These are phyloP conservation scores for Lentinula sp. DNA, from an alignment of 768 basidiomycete genomes.

Conservation along the genomic window DNA sequence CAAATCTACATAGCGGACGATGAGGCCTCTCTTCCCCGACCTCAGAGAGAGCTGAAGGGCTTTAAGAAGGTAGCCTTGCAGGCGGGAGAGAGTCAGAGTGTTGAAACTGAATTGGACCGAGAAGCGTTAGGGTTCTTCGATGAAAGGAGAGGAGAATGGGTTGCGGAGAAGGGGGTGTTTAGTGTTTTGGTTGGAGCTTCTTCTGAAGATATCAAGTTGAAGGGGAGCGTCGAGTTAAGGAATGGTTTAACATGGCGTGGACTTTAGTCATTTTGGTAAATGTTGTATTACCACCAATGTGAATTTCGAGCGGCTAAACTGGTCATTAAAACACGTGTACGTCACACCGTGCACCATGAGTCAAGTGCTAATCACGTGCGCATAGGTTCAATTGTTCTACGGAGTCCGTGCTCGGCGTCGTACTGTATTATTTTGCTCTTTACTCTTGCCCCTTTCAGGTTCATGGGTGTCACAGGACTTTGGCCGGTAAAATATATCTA, in stretches of 20 bases:
- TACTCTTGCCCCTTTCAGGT: neutral
- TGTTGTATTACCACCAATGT: neutral
- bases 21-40: conserved; percentile 34
- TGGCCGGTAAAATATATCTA: conserved; percentile 36
- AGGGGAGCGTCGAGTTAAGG: conserved; percentile 25
- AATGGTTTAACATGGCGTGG: conserved; percentile 36
- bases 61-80: conserved; percentile 41
- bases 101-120: conserved; percentile 33
- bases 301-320: neutral
- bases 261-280: conserved; percentile 16
- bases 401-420: too few species aligned
- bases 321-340: too few species aligned
- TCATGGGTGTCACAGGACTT: conserved; percentile 44
- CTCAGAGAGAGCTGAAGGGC: conserved; percentile 39
- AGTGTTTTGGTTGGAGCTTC: conserved; percentile 40
- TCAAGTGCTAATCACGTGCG: neutral
- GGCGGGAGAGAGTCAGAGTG: conserved; percentile 35
- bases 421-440: neutral
- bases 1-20: conserved; percentile 44
- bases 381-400: neutral
- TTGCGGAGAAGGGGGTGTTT: conserved; percentile 43
- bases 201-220: conserved; percentile 34
- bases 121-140: conserved; percentile 48
- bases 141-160: conserved; percentile 34
- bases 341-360: neutral